phyloP scores from a whole-genome alignment of 2,329 filamentous ascomycete genomes.

The Talaromyces albobiverticillius region DNA sequence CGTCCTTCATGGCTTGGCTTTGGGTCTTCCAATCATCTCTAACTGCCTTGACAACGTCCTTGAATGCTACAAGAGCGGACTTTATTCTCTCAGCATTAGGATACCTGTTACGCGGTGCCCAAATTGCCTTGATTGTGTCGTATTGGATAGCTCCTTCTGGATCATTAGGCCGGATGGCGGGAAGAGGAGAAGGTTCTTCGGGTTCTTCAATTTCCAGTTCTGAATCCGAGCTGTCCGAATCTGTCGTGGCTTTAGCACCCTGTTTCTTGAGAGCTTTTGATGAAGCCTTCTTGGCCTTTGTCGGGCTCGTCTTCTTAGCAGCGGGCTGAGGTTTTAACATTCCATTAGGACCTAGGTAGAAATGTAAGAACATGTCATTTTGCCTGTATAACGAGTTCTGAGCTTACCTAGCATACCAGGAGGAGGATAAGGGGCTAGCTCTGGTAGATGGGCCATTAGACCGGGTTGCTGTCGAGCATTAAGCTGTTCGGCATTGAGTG shows the following conservation, averaged over 20 bases:
- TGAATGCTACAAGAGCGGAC: constrained; percentile 54
- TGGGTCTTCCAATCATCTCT: constrained; percentile 62
- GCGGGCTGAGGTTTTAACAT: constrained; percentile 18
- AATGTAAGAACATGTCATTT: not conserved
- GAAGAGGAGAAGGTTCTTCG: constrained; percentile 55
- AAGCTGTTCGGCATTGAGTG: constrained; percentile 13
- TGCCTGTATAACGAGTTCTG: not conserved
- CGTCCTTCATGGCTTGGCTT: constrained; percentile 54
- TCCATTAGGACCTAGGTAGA: constrained; percentile 6
- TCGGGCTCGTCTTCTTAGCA: constrained; percentile 20
- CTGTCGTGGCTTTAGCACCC: constrained; percentile 33
- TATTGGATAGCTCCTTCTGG: constrained; percentile 54
- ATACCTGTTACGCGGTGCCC: constrained; percentile 54
- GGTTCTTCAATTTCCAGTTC: constrained; percentile 51
- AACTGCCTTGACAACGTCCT: constrained; percentile 58
- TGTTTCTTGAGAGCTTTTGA: constrained; percentile 22
- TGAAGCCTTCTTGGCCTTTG: constrained; percentile 24
- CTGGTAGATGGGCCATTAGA: constrained; percentile 4
- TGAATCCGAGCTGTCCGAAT: constrained; percentile 51
- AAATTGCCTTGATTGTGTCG: constrained; percentile 60
- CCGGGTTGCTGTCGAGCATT: constrained; percentile 12
- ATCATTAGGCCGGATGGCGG: constrained; percentile 50
- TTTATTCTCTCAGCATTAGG: constrained; percentile 53
- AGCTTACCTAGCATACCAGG: constrained; percentile 10
- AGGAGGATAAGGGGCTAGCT: constrained; percentile 14